phyloP scores from a whole-genome alignment of 192 early-diverging fungal species.

The Obelidium mucronatum region DNA sequence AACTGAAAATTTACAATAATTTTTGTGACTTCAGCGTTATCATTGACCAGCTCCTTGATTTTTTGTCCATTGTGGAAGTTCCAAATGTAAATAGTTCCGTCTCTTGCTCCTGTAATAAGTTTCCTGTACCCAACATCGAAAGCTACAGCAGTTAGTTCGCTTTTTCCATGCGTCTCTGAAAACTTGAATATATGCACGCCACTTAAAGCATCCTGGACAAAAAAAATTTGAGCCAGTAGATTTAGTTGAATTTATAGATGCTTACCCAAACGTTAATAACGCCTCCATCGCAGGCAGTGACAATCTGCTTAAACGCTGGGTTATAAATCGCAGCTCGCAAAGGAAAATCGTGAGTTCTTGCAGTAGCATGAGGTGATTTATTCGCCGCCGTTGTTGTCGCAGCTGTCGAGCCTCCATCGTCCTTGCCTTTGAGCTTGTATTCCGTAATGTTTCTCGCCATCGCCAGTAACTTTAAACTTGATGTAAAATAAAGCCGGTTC shows the following conservation, averaged over 20 bases:
- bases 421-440: constrained; percentile 48
- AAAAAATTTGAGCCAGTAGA: constrained; percentile 1
- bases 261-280: constrained; percentile 66
- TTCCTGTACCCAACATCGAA: constrained; percentile 54
- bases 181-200: constrained; percentile 59
- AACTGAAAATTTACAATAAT: constrained; percentile 36
- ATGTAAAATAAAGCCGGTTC: constrained; percentile 47
- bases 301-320: constrained; percentile 51
- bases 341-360: constrained; percentile 54
- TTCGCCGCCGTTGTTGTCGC: constrained; percentile 13
- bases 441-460: constrained; percentile 35
- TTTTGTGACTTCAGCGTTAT: constrained; percentile 59
- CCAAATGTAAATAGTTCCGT: constrained; percentile 63
- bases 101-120: constrained; percentile 62
- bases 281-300: constrained; percentile 55
- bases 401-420: not conserved
- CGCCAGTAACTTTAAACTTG: constrained; percentile 40
- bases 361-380: not conserved
- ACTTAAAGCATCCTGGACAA: constrained; percentile 44
- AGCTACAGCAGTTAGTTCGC: constrained; percentile 60
- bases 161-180: constrained; percentile 50
- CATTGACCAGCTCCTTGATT: constrained; percentile 53
- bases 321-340: constrained; percentile 57
- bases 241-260: not conserved
- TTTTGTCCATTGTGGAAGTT: constrained; percentile 70